Base-by-base conservation (phyloP, 2,329 filamentous ascomycete genomes). In the Xylariales sp. region DNA sequence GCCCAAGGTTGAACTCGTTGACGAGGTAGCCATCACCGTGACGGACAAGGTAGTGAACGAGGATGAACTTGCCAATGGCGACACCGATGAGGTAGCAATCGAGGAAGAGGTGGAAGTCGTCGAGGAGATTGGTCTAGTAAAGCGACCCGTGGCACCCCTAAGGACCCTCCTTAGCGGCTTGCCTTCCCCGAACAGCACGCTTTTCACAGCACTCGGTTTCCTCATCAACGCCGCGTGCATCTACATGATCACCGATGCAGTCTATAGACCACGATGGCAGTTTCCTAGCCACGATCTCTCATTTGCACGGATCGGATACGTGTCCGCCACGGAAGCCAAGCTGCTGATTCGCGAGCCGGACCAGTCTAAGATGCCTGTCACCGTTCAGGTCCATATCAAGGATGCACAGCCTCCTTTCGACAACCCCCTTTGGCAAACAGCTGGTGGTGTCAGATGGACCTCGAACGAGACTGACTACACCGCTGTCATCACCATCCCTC, bases 331-430 rank as follows among this genome's bases (percentile, higher is more conserved):
- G 0, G 84, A 84, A 42, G 93, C 89, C 16, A 89, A 81, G 46
- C 74, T 98, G 28, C 68, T 98, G 20, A 72, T 98, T 34, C 79
- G 93, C 43, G 93, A 97, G 61, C 88, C 93, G 1, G 78, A 95
- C 51, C 71, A 78, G 38, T 60, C 74, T 24, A 80, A 85, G 52
- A 76, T 95, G 58, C 89, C 90, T 0, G 65, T 95, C n/a, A 81
- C 73, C 1, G 68, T 93, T 8, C 82, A 86, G 38, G 80, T 82
- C 41, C 72, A 76, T 40, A 62, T 76, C 53, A 75, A 76, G 53
- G 69, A 78, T 46, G 55, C 69, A 2, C 56, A 71, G 16, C 56
- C 69, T 3, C 67, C 73, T 0, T 73, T 73, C 38, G 79, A 84
- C 33, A 74, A 71, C 47, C 62, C 74, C 0, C 56, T 73, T 8